phyloP scores from a whole-genome alignment of 768 basidiomycete genomes.

The Kwoniella europaea region DNA sequence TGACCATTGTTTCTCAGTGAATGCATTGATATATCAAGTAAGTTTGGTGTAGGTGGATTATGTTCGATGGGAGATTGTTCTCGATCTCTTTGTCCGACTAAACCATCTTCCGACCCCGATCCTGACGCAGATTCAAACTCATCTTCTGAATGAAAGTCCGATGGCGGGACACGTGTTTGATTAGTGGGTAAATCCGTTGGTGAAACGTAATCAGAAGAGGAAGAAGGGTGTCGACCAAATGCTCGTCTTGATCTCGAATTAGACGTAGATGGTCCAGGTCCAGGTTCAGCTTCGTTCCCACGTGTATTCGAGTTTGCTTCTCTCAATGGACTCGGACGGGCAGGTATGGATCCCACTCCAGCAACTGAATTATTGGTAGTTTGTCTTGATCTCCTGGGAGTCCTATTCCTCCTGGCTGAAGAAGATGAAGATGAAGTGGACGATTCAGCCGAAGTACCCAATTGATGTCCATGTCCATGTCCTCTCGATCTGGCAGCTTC shows the following conservation, averaged over 20 bases:
- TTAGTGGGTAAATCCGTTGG: slow-evolving; percentile 7
- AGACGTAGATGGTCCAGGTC: slow-evolving; percentile 35
- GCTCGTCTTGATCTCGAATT: slow-evolving; percentile 16
- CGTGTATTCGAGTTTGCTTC: neutral
- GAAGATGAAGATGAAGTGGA: slow-evolving; percentile 19
- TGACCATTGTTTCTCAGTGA: slow-evolving; percentile 48
- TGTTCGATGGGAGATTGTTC: slow-evolving; percentile 49
- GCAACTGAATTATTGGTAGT: slow-evolving; percentile 6
- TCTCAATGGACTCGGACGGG: slow-evolving; percentile 42
- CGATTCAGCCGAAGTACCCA: slow-evolving; percentile 27
- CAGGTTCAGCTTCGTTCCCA: slow-evolving; percentile 11
- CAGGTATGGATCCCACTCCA: slow-evolving; percentile 35
- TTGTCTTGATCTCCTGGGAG: slow-evolving; percentile 9
- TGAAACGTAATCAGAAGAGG: neutral
- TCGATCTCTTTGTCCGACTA: slow-evolving; percentile 8
- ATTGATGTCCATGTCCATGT: slow-evolving; percentile 6
- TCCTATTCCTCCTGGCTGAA: slow-evolving; percentile 10
- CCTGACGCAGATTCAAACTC: neutral
- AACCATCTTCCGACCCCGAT: slow-evolving; percentile 1
- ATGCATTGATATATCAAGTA: slow-evolving; percentile 60
- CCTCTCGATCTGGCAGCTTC: slow-evolving; percentile 44
- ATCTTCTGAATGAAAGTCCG: slow-evolving; percentile 18
- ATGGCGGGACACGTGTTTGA: slow-evolving; percentile 6
- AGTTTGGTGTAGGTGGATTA: slow-evolving; percentile 62
- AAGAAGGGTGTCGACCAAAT: neutral